Conservation (phyloP, 345 rosid genomes). For the Brassica napus region DNA sequence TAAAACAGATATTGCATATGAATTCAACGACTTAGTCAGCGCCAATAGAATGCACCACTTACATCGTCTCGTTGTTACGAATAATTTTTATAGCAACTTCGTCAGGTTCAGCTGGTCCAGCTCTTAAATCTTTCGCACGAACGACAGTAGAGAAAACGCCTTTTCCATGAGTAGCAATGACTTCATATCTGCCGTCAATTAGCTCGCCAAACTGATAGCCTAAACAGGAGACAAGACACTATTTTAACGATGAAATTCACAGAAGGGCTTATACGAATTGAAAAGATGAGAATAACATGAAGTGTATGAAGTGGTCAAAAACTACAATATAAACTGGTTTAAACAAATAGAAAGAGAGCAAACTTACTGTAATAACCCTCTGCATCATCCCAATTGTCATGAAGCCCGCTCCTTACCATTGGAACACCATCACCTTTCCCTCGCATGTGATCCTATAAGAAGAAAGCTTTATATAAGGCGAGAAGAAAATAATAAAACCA, state of each 20-base stretch:
- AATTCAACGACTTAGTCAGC: not conserved
- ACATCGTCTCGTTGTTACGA: slow-evolving; percentile 95
- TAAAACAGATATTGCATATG: slow-evolving; percentile 10
- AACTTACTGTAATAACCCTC: slow-evolving; percentile 96
- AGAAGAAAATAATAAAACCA: not conserved
- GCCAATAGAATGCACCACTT: slow-evolving; percentile 36
- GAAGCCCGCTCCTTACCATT: slow-evolving; percentile 73
- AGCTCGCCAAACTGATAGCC: slow-evolving; percentile 95
- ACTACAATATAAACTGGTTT: not conserved
- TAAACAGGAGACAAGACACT: slow-evolving; percentile 32
- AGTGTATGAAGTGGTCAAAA: not conserved
- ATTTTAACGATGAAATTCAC: not conserved
- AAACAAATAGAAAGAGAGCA: not conserved
- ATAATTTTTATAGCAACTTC: slow-evolving; percentile 95
- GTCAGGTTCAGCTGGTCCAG: slow-evolving; percentile 66
- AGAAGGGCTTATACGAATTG: not conserved
- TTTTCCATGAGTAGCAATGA: slow-evolving; percentile 95
- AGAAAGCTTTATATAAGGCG: slow-evolving; percentile 6
- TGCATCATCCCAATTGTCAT: slow-evolving; percentile 99
- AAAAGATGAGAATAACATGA: not conserved
- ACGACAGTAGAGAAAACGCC: slow-evolving; percentile 97
- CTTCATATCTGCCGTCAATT: slow-evolving; percentile 94
- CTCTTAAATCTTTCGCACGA: slow-evolving; percentile 86
- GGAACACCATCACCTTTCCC: slow-evolving; percentile 75
- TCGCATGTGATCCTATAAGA: slow-evolving; percentile 48